Conservation (phyloP, 768 basidiomycete genomes). For the Leccinum ochraceum region DNA sequence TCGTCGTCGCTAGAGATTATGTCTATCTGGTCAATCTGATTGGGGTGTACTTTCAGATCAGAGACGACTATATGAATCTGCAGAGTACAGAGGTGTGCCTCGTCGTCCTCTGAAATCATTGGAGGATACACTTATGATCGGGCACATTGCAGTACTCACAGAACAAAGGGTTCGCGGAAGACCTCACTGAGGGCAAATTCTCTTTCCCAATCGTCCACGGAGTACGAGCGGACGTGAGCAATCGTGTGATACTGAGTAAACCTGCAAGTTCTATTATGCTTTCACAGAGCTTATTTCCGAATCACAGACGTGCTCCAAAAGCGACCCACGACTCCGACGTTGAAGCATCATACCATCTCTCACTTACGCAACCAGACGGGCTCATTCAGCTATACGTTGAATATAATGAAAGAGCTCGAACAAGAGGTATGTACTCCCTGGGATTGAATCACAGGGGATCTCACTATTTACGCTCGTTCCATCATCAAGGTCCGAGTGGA, state of each 20-base stretch:
- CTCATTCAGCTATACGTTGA: slow-evolving; percentile 84
- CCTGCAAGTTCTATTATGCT: slow-evolving; percentile 3
- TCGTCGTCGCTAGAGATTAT: slow-evolving; percentile 60
- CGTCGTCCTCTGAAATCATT: background rate
- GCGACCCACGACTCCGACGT: slow-evolving; percentile 78
- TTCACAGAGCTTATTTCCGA: background rate
- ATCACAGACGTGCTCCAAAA: slow-evolving; percentile 85
- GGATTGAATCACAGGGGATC: background rate
- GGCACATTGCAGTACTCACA: slow-evolving; percentile 52
- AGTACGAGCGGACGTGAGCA: slow-evolving; percentile 74
- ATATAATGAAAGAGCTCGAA: slow-evolving; percentile 67
- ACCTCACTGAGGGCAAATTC: slow-evolving; percentile 80
- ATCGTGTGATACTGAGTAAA: slow-evolving; percentile 83
- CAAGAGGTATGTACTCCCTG: slow-evolving; percentile 39
- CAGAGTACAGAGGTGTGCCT: slow-evolving; percentile 77
- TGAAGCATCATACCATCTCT: slow-evolving; percentile 79
- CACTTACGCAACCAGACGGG: slow-evolving; percentile 75
- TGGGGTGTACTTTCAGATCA: slow-evolving; percentile 93
- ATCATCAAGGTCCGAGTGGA: slow-evolving; percentile 51
- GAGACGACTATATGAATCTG: slow-evolving; percentile 97
- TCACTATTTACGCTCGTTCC: background rate
- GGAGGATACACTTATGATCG: background rate
- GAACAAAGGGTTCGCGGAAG: slow-evolving; percentile 71
- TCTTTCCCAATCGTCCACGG: slow-evolving; percentile 79
- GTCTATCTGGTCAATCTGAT: slow-evolving; percentile 92